Conservation (phyloP, 495 filamentous ascomycete genomes). For the Sporormia fimetaria region DNA sequence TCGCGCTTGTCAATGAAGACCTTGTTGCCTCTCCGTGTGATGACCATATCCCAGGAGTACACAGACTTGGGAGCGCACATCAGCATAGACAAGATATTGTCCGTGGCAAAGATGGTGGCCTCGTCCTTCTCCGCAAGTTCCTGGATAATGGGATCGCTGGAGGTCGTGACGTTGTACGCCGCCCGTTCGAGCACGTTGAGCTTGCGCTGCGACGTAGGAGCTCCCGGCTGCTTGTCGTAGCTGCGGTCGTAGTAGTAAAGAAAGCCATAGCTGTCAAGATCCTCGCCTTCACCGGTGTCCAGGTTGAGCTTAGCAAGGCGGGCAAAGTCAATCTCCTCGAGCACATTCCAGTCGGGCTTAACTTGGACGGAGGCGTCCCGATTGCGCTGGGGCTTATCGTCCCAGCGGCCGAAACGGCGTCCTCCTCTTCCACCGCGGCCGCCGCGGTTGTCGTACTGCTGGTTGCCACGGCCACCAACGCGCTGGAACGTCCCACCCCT, state of each 20-base stretch:
- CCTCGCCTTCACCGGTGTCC: slow-evolving; percentile 86
- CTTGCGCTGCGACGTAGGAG: slow-evolving; percentile 71
- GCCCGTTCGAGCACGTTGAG: slow-evolving; percentile 81
- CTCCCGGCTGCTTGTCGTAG: slow-evolving; percentile 80
- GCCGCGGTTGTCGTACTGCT: slow-evolving; percentile 47
- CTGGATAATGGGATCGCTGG: slow-evolving; percentile 90
- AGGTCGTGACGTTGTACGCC: slow-evolving; percentile 95
- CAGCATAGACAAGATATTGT: slow-evolving; percentile 94
- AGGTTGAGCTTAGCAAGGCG: slow-evolving; percentile 89
- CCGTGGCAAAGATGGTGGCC: slow-evolving; percentile 92
- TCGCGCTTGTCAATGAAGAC: slow-evolving; percentile 98
- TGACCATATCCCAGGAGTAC: slow-evolving; percentile 96
- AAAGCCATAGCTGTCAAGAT: slow-evolving; percentile 91
- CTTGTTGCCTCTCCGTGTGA: slow-evolving; percentile 81
- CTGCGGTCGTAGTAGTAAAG: slow-evolving; percentile 92
- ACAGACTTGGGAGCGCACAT: slow-evolving; percentile 95
- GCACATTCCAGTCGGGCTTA: slow-evolving; percentile 84
- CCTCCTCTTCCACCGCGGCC: slow-evolving; percentile 55
- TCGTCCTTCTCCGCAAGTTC: slow-evolving; percentile 93
- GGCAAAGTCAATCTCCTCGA: slow-evolving; percentile 98
- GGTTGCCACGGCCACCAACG: slow-evolving; percentile 50
- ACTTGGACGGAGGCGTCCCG: slow-evolving; percentile 90
- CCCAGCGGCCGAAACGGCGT: slow-evolving; percentile 93
- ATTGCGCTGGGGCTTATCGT: slow-evolving; percentile 95
- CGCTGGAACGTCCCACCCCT: slow-evolving; percentile 39